Base-by-base conservation (phyloP, 345 rosid species). In the Reutealis trisperma region DNA sequence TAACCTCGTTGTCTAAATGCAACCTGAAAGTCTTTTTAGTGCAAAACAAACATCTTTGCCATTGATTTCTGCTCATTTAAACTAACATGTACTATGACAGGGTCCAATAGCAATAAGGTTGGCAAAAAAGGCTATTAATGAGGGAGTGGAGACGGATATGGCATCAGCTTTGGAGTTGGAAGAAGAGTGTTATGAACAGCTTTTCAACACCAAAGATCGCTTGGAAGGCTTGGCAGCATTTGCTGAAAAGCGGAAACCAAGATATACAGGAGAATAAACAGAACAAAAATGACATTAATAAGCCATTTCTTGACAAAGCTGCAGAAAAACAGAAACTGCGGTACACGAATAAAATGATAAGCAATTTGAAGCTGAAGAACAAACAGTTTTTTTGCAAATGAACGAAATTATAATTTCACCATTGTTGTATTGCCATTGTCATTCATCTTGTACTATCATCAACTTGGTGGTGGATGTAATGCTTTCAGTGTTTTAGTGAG, bases 211-310 rank as follows among this genome's bases (percentile, higher is more conserved):
- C 3, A 72, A 88, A 51, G 98, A 95, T 84, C 93, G 98, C 27
- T 85, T 92, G 81, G 97, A 93, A 86, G 97, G 98, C 58, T 84
- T 95, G 86, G 92, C 89, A 51, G 94, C 99, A 80, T 94, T 93
- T 82, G 93, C 93, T 5, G 94, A 94, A 87, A 95, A 87, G 81
- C 88, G 97, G 76, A 92, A 92, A 84, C 97, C 98, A 59, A 72
- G 70, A 59, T 95, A 92, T 72, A 81, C 18, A 24, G 96, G 98
- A n/a, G 75, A 86, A 72, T 88, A 82, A 80, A 70, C 45, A 25
- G 60, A 47, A 24, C 55, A 12, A 72, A 42, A 62, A 67, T 49
- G 63, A n/a, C 37, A 15, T 68, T 19, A 24, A 63, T 8, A 15
- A 72, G 37, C 52, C 25, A 13, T 74, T 25, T n/a, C 54, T 24